Evolutionary conservation across 495 filamentous ascomycete genomes (phyloP), one percentile per base, ranked within the genome.

Genomic region (Talaromyces proteolyticus): DNA sequence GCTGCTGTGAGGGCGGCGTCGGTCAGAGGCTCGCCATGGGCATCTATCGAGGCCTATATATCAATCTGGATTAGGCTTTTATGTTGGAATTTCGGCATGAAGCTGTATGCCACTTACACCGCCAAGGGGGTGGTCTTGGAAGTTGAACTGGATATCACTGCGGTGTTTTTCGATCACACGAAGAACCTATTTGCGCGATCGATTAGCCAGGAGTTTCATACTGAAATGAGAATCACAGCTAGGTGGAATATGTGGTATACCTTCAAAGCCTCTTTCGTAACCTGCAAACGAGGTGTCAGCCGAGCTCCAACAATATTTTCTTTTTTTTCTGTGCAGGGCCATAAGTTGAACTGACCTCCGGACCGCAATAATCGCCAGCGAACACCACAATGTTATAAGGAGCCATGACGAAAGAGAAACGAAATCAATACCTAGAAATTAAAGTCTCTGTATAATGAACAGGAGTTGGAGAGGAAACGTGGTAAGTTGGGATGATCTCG

Each of bases 321-420:
- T 41, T 16, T 4, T 23, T 20, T 50, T 34, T 40, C 49, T 17
- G 19, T 21, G 10, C 10, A 3, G 3, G 23, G 40, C 8, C 16
- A 20, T 26, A n/a, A n/a, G n/a, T n/a, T n/a, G n/a, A 25, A 59
- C 77, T 53, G 65, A 93, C 93, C 84, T 98, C 93, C 11, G 93
- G 93, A 65, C 93, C 93, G 60, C 87, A 90, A 69, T 96, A 89
- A 69, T 98, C 93, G 62, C 93, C 93, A 58, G 70, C 83, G 62
- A 91, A 89, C 41, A 90, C 86, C 57, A 82, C 79, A 49, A 82
- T 68, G 41, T 80, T 80, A 54, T 63, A 81, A 8, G 75, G 57
- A 55, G 74, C 51, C 75, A 78, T 78, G 46, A 25, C 64, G 57
- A 56, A 34, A 22, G 44, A 25, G 18, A 41, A 20, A 41, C 8